These are phyloP conservation scores for Pseudoturritis turrita DNA, from an alignment of 345 rosid genomes.

Conservation along the genomic window DNA sequence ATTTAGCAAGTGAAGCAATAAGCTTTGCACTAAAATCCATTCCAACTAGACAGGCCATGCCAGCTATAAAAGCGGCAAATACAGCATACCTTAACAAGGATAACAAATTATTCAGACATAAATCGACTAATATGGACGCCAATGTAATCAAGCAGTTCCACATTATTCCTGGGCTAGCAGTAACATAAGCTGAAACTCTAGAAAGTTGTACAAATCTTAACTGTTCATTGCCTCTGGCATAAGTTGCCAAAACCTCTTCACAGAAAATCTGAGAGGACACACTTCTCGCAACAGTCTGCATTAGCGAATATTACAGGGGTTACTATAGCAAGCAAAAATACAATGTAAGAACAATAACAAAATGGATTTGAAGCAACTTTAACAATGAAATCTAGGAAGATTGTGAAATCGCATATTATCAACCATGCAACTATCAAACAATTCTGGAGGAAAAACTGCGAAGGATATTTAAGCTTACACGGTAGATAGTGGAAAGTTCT, in stretches of 20 bases:
- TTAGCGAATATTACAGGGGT: slow-evolving; percentile 11
- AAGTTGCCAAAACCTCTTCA: slow-evolving; percentile 75
- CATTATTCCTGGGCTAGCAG: neutral
- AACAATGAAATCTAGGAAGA: neutral
- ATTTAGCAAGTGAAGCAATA: slow-evolving; percentile 67
- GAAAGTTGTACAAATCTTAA: slow-evolving; percentile 34
- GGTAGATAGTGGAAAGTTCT: slow-evolving; percentile 62
- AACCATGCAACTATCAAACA: neutral
- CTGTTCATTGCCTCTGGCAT: slow-evolving; percentile 90
- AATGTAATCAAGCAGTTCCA: neutral
- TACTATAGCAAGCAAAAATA: neutral
- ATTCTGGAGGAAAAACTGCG: neutral
- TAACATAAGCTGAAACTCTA: neutral
- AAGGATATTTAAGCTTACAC: slow-evolving; percentile 40
- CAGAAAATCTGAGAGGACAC: slow-evolving; percentile 61
- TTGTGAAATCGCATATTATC: neutral
- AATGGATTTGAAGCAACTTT: neutral
- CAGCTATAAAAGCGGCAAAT: slow-evolving; percentile 91
- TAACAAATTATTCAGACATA: neutral
- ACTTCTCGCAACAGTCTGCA: slow-evolving; percentile 66
- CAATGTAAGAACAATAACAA: neutral
- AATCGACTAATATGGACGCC: neutral
- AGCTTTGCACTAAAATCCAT: slow-evolving; percentile 86
- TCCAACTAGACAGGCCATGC: slow-evolving; percentile 81
- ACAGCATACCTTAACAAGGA: slow-evolving; percentile 62